Percentiles rank a stretch among this genome's conserved stretches.
phyloP scores from a whole-genome alignment of 176 grass and related monocot species.

The Rhipidocladum racemiflorum region DNA sequence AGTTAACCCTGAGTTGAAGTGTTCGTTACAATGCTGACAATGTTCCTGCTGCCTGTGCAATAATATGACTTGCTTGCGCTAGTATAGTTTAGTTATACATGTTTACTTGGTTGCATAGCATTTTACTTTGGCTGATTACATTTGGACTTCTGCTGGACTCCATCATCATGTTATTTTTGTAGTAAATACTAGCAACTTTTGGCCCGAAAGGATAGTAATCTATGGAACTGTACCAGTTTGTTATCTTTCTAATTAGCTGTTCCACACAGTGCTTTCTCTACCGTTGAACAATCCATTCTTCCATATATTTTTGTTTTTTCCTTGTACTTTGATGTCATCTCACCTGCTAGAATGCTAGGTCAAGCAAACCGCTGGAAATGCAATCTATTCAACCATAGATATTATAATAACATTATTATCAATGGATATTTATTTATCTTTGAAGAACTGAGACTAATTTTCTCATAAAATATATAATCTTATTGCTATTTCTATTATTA shows the following conservation, averaged over 20 bases:
- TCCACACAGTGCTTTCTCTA: neutral
- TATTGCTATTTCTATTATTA: neutral
- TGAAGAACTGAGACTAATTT: neutral
- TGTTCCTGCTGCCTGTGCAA: conserved; percentile 2
- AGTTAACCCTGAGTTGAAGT: conserved; percentile 31
- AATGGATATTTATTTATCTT: neutral
- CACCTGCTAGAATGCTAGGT: conserved; percentile 2
- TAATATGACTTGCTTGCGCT: neutral
- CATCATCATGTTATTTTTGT: neutral
- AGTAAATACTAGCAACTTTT: neutral
- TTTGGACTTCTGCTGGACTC: conserved; percentile 5
- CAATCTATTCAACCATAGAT: neutral
- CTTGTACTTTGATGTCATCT: conserved; percentile 7
- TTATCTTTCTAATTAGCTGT: conserved; percentile 4
- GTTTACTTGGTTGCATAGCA: conserved; percentile 1
- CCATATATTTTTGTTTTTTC: neutral
- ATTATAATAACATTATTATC: neutral
- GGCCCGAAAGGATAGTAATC: neutral
- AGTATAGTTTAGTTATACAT: neutral
- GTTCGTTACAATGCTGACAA: conserved; percentile 15
- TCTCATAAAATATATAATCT: neutral
- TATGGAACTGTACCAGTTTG: neutral
- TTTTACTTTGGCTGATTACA: conserved; percentile 13
- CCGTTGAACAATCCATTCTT: neutral
- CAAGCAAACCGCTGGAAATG: neutral